A percentile compares a stretch with the other conserved stretches of the same genome.
phyloP scores from a whole-genome alignment of 805 yeast species.

The Ogataea dorogensis region DNA sequence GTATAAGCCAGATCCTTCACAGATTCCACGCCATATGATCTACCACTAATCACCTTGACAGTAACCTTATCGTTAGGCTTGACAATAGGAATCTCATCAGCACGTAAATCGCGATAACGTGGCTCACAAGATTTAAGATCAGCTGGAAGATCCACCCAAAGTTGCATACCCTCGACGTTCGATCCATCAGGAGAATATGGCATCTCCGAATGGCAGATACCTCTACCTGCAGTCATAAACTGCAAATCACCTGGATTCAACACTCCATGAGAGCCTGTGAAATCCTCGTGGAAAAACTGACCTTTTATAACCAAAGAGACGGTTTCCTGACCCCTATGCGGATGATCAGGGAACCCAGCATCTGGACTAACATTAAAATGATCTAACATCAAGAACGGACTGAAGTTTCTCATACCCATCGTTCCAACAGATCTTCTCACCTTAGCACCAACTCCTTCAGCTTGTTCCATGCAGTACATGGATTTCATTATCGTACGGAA shows the following conservation, averaged over 20 bases:
- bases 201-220: constrained; percentile 84
- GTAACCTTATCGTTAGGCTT: constrained; percentile 60
- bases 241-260: constrained; percentile 82
- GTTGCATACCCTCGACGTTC: constrained; percentile 64
- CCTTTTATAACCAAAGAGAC: constrained; percentile 66
- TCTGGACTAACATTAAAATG: constrained; percentile 66
- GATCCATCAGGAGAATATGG: constrained; percentile 60
- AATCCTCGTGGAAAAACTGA: constrained; percentile 77
- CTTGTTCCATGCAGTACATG: constrained; percentile 62
- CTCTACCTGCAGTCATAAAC: constrained; percentile 92
- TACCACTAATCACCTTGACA: constrained; percentile 76
- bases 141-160: constrained; percentile 84
- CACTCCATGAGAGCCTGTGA: constrained; percentile 80
- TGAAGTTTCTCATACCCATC: constrained; percentile 63
- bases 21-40: constrained; percentile 71
- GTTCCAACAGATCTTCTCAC: constrained; percentile 82
- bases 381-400: constrained; percentile 80
- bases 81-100: constrained; percentile 68
- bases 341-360: constrained; percentile 81
- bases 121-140: constrained; percentile 63
- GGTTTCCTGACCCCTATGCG: constrained; percentile 84
- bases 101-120: constrained; percentile 72
- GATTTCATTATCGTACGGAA: constrained; percentile 49
- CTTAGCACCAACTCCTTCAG: constrained; percentile 86
- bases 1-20: constrained; percentile 76